Percentiles rank a stretch among this genome's conserved stretches.
Conservation (phyloP, 495 filamentous ascomycete species). For the Umbilicaria muhlenbergii region DNA sequence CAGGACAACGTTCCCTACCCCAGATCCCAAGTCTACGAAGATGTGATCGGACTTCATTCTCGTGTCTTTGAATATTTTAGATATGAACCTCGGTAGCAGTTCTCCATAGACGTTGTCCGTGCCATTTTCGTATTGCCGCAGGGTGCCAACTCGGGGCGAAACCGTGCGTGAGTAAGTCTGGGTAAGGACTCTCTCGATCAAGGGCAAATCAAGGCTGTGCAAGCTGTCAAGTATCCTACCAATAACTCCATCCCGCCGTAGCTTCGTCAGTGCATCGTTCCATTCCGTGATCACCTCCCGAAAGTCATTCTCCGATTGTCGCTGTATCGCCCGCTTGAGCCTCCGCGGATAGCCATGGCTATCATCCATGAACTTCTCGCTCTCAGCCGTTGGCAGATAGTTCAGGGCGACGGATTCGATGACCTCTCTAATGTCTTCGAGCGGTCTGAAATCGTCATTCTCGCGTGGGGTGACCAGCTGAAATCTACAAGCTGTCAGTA, state of each 20-base stretch:
- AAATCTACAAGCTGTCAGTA: slow-evolving; percentile 35
- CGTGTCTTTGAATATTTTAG: slow-evolving; percentile 60
- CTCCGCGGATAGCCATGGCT: slow-evolving; percentile 55
- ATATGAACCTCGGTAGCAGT: slow-evolving; percentile 68
- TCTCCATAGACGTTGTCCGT: slow-evolving; percentile 91
- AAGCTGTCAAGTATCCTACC: slow-evolving; percentile 49
- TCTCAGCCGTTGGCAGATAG: slow-evolving; percentile 55
- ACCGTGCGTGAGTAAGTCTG: slow-evolving; percentile 89
- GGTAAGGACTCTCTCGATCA: slow-evolving; percentile 66
- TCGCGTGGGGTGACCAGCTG: slow-evolving; percentile 63
- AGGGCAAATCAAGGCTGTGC: slow-evolving; percentile 46
- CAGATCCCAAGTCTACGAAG: slow-evolving; percentile 88
- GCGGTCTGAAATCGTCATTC: slow-evolving; percentile 62
- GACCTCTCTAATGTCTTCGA: slow-evolving; percentile 70
- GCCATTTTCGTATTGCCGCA: slow-evolving; percentile 73
- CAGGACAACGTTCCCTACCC: slow-evolving; percentile 87
- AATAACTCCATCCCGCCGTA: slow-evolving; percentile 49
- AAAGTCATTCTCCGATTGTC: slow-evolving; percentile 50
- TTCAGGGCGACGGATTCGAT: slow-evolving; percentile 55
- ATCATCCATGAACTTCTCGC: slow-evolving; percentile 52
- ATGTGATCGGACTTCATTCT: slow-evolving; percentile 61
- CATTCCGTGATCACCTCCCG: slow-evolving; percentile 54
- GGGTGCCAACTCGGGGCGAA: slow-evolving; percentile 65
- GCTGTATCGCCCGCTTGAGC: slow-evolving; percentile 51
- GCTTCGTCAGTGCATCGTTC: slow-evolving; percentile 47